phyloP scores from a whole-genome alignment of 2,329 filamentous ascomycete species.

The Delphinella strobiligena region DNA sequence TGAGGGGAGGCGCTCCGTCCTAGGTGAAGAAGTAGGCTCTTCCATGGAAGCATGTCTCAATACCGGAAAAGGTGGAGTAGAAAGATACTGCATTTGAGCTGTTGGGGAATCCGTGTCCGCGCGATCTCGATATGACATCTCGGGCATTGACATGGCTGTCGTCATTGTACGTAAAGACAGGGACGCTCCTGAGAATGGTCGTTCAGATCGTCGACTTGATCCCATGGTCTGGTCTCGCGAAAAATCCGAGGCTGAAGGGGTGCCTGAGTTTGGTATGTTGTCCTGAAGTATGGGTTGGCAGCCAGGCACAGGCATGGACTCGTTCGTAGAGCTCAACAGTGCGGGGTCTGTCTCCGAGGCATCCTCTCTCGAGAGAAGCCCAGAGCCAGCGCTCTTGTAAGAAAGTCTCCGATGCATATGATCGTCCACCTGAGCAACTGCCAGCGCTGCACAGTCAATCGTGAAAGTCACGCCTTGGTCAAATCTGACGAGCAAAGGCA shows the following conservation, averaged over 20 bases:
- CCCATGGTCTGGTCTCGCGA: neutral
- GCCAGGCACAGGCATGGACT: neutral
- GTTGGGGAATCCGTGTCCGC: neutral
- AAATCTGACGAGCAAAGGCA: too few relatives aligned
- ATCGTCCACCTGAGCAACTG: too few relatives aligned
- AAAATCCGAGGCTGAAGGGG: neutral
- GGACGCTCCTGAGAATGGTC: neutral
- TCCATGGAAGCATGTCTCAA: constrained; percentile 8
- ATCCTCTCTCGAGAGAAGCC: neutral
- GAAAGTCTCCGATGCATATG: too few relatives aligned
- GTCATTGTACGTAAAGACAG: constrained; percentile 5
- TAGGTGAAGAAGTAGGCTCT: constrained; percentile 11
- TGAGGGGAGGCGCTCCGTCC: constrained; percentile 18
- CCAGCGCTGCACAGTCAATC: too few relatives aligned
- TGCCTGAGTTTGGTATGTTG: neutral
- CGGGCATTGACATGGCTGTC: constrained; percentile 1
- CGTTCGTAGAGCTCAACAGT: neutral
- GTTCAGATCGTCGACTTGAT: neutral
- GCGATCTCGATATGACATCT: constrained; percentile 1
- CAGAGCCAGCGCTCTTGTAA: neutral
- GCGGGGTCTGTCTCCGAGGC: neutral
- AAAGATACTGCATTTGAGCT: neutral
- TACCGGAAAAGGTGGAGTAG: neutral
- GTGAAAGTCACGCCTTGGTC: too few relatives aligned
- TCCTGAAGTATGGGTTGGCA: neutral